These are phyloP conservation scores for Sporothrix humicola DNA, from an alignment of 2,329 filamentous ascomycete genomes.

Conservation along the genomic window DNA sequence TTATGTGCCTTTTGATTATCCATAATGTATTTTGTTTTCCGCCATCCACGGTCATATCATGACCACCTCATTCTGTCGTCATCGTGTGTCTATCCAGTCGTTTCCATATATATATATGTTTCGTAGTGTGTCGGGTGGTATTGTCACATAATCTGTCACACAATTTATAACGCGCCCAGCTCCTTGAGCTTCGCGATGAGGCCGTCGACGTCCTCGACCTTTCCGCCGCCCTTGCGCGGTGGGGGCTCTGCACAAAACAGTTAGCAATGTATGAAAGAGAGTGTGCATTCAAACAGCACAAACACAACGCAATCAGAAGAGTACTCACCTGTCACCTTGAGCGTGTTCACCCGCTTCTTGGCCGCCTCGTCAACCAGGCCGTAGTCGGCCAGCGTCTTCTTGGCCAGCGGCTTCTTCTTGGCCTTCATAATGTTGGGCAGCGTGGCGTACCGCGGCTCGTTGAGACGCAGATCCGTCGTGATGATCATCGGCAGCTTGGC, in stretches of 20 bases:
- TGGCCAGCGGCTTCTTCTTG: constrained; percentile 98
- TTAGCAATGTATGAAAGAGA: not conserved
- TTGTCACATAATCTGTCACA: not conserved
- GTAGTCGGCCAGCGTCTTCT: constrained; percentile 84
- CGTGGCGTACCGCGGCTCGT: constrained; percentile 93
- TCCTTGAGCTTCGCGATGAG: constrained; percentile 94
- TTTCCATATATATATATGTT: not conserved
- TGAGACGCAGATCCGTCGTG: constrained; percentile 91
- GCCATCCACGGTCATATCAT: not conserved
- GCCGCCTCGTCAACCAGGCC: constrained; percentile 77
- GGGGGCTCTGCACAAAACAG: constrained; percentile 70
- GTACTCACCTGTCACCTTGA: constrained; percentile 81
- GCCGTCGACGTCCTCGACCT: constrained; percentile 97
- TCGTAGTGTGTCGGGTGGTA: not conserved
- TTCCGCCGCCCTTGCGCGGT: constrained; percentile 86
- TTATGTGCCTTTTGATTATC: constrained; percentile 13
- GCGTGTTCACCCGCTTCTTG: constrained; percentile 78
- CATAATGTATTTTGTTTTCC: not conserved
- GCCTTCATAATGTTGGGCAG: constrained; percentile 99
- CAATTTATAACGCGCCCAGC: constrained; percentile 77
- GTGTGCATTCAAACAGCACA: too few species aligned
- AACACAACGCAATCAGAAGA: too few species aligned
- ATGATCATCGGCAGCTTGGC: constrained; percentile 90
- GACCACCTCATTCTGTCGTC: not conserved
- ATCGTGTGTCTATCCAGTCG: constrained; percentile 5